phyloP scores from a whole-genome alignment of 31 red algal genomes.

The Bonnemaisonia californica region DNA sequence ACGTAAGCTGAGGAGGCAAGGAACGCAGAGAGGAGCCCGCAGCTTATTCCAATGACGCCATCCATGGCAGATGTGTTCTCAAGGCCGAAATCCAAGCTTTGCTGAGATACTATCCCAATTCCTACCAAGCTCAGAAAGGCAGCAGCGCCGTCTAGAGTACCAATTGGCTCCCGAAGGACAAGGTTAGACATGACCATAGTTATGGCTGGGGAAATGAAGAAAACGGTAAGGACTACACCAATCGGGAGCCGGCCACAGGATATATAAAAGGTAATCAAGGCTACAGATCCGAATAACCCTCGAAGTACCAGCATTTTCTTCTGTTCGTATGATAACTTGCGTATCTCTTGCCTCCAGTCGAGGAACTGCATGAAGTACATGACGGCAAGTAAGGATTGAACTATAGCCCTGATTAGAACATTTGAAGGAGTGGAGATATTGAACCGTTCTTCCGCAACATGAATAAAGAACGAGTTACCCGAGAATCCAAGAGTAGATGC shows the following conservation, averaged over 20 bases:
- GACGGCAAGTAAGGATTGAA: slow-evolving; percentile 15
- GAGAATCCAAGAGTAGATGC: slow-evolving; percentile 24
- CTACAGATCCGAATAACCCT: background rate
- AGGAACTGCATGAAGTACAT: background rate
- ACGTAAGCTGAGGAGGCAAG: background rate
- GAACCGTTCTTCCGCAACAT: background rate
- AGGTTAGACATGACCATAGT: slow-evolving; percentile 19
- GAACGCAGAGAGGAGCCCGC: too few relatives aligned
- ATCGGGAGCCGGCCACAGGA: slow-evolving; percentile 6
- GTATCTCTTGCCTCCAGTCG: background rate
- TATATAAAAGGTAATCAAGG: background rate
- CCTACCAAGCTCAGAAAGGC: slow-evolving; percentile 11
- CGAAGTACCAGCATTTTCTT: slow-evolving; percentile 4
- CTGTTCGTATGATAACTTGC: background rate
- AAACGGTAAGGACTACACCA: slow-evolving; percentile 21
- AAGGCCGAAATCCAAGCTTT: too few relatives aligned
- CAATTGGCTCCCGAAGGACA: background rate
- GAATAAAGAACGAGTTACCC: slow-evolving; percentile 9
- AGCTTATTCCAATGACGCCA: too few relatives aligned
- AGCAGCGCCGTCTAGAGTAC: background rate
- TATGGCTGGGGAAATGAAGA: slow-evolving; percentile 14
- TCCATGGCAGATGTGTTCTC: too few relatives aligned
- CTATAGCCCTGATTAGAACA: slow-evolving; percentile 3
- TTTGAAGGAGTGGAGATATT: background rate
- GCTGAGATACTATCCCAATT: slow-evolving; percentile 15